phyloP scores from a whole-genome alignment of 169 alveolate species.

The Plasmodium vinckei region DNA sequence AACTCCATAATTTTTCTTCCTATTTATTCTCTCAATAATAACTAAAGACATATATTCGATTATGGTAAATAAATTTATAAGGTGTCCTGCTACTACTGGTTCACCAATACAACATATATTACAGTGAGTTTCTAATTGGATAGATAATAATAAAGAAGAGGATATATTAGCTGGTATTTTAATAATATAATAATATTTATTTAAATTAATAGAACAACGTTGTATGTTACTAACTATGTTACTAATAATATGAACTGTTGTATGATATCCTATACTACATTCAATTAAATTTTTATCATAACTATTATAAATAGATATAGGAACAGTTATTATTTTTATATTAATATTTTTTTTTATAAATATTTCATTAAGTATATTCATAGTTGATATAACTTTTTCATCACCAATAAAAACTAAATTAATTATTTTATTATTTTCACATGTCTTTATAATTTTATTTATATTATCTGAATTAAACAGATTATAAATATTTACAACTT shows the following conservation, averaged over 20 bases:
- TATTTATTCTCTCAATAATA: slow-evolving; percentile 31
- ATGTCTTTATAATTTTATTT: slow-evolving; percentile 4
- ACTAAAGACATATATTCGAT: slow-evolving; percentile 9
- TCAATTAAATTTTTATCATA: slow-evolving; percentile 29
- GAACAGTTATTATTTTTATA: slow-evolving; percentile 28
- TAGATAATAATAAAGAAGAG: slow-evolving; percentile 14
- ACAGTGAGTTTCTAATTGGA: slow-evolving; percentile 55
- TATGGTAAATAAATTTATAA: slow-evolving; percentile 3
- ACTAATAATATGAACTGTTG: slow-evolving; percentile 28
- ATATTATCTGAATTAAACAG: slow-evolving; percentile 5
- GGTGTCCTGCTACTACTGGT: slow-evolving; percentile 7
- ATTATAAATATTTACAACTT: neutral
- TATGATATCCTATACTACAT: slow-evolving; percentile 54
- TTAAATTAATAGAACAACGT: slow-evolving; percentile 11
- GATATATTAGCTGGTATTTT: slow-evolving; percentile 38
- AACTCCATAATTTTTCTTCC: slow-evolving; percentile 32
- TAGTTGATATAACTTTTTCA: slow-evolving; percentile 39
- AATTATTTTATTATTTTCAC: slow-evolving; percentile 14
- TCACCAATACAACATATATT: slow-evolving; percentile 50
- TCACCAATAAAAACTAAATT: slow-evolving; percentile 59
- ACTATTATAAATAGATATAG: slow-evolving; percentile 45
- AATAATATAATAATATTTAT: slow-evolving; percentile 23
- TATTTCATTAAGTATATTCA: slow-evolving; percentile 46
- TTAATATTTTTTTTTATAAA: slow-evolving; percentile 20
- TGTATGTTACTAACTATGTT: slow-evolving; percentile 35